Percentiles rank a stretch among this genome's conserved stretches.
phyloP scores from a whole-genome alignment of 192 early-diverging fungal genomes.

The Mortierella antarctica region DNA sequence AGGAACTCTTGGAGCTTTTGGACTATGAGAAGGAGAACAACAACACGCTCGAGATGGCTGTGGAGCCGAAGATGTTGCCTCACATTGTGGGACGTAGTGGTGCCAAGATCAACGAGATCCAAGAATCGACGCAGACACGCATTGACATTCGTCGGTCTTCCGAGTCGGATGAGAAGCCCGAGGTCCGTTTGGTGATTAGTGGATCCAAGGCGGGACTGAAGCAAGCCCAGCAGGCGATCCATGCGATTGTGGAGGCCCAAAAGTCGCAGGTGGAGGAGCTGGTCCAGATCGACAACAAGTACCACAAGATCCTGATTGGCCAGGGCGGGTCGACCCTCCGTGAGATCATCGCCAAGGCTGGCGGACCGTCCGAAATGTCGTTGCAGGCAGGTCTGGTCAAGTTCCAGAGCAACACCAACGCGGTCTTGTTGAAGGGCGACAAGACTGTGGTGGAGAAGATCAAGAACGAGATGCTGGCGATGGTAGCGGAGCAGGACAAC shows the following conservation, averaged over 20 bases:
- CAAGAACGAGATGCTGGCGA: constrained; percentile 54
- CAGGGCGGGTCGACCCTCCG: constrained; percentile 70
- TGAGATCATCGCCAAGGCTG: constrained; percentile 67
- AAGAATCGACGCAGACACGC: constrained; percentile 73
- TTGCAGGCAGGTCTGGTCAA: constrained; percentile 65
- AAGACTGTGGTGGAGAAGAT: constrained; percentile 66
- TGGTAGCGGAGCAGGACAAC: constrained; percentile 67
- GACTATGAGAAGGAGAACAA: constrained; percentile 85
- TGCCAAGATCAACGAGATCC: constrained; percentile 78
- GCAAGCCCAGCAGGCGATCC: constrained; percentile 66
- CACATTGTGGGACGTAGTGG: constrained; percentile 85
- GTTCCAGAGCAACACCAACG: constrained; percentile 71
- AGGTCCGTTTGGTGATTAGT: constrained; percentile 58
- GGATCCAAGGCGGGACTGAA: constrained; percentile 68
- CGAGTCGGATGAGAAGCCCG: constrained; percentile 48
- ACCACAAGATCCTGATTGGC: constrained; percentile 78
- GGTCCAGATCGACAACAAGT: constrained; percentile 59
- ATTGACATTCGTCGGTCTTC: constrained; percentile 74
- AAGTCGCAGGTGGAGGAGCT: constrained; percentile 63
- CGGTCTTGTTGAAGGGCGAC: constrained; percentile 73
- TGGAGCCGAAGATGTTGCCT: constrained; percentile 74
- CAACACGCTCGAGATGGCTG: constrained; percentile 69
- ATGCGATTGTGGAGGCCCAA: constrained; percentile 69
- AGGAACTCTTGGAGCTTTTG: constrained; percentile 83
- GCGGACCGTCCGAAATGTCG: constrained; percentile 65